Evolutionary conservation across 345 rosid species (phyloP).

Genomic region (Moringa oleifera): DNA sequence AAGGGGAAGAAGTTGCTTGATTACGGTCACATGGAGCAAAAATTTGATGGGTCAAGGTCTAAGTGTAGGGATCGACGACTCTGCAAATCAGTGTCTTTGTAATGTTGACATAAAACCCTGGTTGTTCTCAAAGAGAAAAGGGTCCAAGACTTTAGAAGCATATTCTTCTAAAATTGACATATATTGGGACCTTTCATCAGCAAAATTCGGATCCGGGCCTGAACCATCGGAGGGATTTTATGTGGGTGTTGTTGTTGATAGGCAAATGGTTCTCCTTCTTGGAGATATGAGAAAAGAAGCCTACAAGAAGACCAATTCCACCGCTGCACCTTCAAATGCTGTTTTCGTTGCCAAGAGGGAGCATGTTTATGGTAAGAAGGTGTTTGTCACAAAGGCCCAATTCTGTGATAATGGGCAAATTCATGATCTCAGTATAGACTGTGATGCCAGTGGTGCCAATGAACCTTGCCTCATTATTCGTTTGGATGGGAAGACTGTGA

Average conservation of each 20-base stretch:
- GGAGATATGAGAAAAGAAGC: conserved; percentile 95
- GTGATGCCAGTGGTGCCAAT: conserved; percentile 40
- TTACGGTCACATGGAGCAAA: conserved; percentile 82
- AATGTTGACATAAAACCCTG: conserved; percentile 94
- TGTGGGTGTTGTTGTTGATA: conserved; percentile 63
- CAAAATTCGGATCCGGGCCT: conserved; percentile 83
- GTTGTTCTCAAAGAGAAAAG: conserved; percentile 88
- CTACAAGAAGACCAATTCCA: conserved; percentile 56
- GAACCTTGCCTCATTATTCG: conserved; percentile 74
- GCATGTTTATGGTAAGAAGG: conserved; percentile 73
- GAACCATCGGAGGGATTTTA: conserved; percentile 86
- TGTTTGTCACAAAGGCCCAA: conserved; percentile 60
- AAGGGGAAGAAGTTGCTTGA: conserved; percentile 57
- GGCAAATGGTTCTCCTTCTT: conserved; percentile 70
- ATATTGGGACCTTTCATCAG: conserved; percentile 82
- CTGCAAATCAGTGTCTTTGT: conserved; percentile 70
- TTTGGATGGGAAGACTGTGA: conserved; percentile 65
- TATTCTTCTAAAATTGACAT: conserved; percentile 60
- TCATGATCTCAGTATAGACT: conserved; percentile 69
- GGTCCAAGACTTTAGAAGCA: conserved; percentile 76
- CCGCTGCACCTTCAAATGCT: conserved; percentile 36
- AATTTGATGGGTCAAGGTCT: conserved; percentile 91
- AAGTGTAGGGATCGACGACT: conserved; percentile 66
- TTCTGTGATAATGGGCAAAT: conserved; percentile 57
- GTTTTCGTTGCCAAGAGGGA: conserved; percentile 70